Conservation (phyloP, 129 eudicot species). For the Helichrysum umbraculigerum region DNA sequence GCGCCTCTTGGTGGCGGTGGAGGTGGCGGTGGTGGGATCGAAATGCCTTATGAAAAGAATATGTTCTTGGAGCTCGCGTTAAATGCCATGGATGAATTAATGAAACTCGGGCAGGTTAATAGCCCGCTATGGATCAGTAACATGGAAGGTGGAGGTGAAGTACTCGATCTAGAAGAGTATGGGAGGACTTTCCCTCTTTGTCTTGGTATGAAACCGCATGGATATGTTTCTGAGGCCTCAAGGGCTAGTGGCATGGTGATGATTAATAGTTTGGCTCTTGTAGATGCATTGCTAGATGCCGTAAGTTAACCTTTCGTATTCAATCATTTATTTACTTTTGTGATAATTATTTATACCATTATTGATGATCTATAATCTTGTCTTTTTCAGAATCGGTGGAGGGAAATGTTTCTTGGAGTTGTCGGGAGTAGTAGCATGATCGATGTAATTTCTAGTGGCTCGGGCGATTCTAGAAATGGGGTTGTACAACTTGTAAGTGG, state of each 20-base stretch:
- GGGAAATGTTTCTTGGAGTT: conserved; percentile 58
- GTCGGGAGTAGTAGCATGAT: conserved; percentile 51
- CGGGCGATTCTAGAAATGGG: conserved; percentile 58
- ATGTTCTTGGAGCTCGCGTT: conserved; percentile 58
- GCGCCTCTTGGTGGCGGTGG: conserved; percentile 18
- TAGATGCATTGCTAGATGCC: conserved; percentile 57
- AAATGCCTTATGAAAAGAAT: conserved; percentile 52
- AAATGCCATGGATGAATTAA: conserved; percentile 74
- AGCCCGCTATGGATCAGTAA: conserved; percentile 64
- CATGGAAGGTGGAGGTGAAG: conserved; percentile 54
- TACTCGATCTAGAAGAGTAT: conserved; percentile 65
- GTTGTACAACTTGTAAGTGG: conserved; percentile 60
- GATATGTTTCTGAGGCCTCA: conserved; percentile 70
- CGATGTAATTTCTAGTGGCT: conserved; percentile 53
- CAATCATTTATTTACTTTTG: neutral
- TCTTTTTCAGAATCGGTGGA: conserved; percentile 57
- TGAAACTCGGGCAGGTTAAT: conserved; percentile 68
- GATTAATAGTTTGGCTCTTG: conserved; percentile 53
- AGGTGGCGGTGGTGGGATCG: conserved; percentile 30
- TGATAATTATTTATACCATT: neutral
- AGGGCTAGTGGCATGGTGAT: conserved; percentile 56
- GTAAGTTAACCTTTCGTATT: conserved; percentile 37
- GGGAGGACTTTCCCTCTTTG: conserved; percentile 47
- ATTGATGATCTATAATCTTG: neutral
- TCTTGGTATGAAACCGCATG: conserved; percentile 59